Percentiles rank a stretch among this genome's conserved stretches.
Evolutionary conservation across 495 filamentous ascomycete genomes (phyloP).

Genomic region (Trichoderma gamsii): DNA sequence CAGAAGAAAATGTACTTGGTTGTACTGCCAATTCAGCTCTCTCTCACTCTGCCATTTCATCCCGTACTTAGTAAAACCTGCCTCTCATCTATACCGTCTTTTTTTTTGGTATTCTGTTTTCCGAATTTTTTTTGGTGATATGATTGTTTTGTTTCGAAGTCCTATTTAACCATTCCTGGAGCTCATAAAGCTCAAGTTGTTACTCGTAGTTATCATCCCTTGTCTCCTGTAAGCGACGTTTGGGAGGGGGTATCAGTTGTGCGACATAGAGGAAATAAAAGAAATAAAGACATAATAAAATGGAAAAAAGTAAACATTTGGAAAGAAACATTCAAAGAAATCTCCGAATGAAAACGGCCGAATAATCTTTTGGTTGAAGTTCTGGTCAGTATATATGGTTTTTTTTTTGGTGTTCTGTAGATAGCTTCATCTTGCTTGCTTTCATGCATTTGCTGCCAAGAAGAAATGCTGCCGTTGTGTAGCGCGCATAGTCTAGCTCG

Average conservation of each 20-base stretch:
- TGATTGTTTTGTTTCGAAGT: not conserved
- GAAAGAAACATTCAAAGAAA: too few species aligned
- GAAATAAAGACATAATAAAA: not conserved
- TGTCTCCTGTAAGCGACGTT: not conserved
- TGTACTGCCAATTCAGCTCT: not conserved
- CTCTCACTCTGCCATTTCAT: too few species aligned
- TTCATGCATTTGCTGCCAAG: not conserved
- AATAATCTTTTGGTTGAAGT: not conserved
- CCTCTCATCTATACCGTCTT: not conserved
- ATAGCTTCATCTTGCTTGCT: not conserved
- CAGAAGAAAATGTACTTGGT: not conserved
- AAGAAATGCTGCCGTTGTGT: not conserved
- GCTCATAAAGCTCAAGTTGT: too few species aligned
- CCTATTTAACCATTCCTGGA: not conserved
- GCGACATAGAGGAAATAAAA: too few species aligned
- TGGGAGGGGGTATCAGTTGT: not conserved
- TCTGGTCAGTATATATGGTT: not conserved
- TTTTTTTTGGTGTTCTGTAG: not conserved
- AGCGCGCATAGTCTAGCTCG: not conserved
- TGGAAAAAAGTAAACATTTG: not conserved
- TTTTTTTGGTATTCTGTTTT: not conserved
- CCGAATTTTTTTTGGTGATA: not conserved
- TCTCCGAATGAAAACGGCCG: too few species aligned
- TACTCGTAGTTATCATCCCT: not conserved
- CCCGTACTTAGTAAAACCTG: not conserved